Evolutionary conservation across 2,329 filamentous ascomycete species (phyloP).

Genomic region (Coleophoma cylindrospora): DNA sequence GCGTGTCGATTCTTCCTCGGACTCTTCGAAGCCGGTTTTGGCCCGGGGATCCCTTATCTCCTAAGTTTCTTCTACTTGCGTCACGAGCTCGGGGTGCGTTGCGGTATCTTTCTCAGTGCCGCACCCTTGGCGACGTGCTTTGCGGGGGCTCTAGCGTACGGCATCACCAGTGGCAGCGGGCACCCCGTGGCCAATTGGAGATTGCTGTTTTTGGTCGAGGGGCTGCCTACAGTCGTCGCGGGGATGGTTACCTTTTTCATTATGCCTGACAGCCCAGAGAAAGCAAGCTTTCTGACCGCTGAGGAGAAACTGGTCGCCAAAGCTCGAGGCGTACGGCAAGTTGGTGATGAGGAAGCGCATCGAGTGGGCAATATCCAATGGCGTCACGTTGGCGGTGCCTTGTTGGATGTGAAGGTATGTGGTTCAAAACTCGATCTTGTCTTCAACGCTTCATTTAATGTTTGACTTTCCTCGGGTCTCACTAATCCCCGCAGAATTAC

Average conservation of each 20-base stretch:
- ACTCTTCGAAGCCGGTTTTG: conserved; percentile 38
- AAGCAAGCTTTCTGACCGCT: conserved; percentile 42
- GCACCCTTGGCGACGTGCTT: conserved; percentile 67
- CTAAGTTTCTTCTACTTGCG: conserved; percentile 42
- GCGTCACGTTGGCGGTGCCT: conserved; percentile 39
- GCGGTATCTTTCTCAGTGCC: conserved; percentile 61
- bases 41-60: conserved; percentile 35
- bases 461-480: not conserved
- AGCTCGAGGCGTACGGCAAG: conserved; percentile 46
- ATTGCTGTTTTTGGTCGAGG: conserved; percentile 61
- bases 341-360: conserved; percentile 41
- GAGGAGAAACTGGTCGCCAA: conserved; percentile 45
- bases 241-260: conserved; percentile 49
- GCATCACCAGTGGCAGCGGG: conserved; percentile 58
- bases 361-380: conserved; percentile 40
- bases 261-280: conserved; percentile 46
- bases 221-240: conserved; percentile 51
- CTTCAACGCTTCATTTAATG: not conserved
- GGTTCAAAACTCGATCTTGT: conserved; percentile 1
- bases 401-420: conserved; percentile 37
- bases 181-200: conserved; percentile 54
- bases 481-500: conserved; percentile 12
- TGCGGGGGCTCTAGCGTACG: conserved; percentile 62
- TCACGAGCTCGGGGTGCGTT: conserved; percentile 63
- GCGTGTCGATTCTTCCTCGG: conserved; percentile 36